Evolutionary conservation across 371 early-diverging fungal species (phyloP), one percentile per base, ranked within the genome.

Genomic region (Mycotypha africana): DNA sequence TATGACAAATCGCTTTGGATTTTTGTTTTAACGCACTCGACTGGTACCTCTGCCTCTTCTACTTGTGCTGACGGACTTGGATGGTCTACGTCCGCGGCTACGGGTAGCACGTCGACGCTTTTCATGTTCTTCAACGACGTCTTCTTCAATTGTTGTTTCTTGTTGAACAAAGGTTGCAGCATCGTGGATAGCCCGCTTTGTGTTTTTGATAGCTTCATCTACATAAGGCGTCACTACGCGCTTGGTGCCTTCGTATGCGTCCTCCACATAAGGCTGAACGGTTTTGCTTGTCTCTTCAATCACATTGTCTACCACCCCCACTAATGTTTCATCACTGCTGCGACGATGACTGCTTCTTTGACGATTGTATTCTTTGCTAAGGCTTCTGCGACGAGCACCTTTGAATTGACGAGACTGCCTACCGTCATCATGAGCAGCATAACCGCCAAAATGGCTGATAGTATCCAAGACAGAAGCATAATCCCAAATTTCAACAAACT

Each of bases 401-500:
- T 34, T 10, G 3, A 17, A 15, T 11, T 15, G 5, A 14, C 9
- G 15, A 9, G 14, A 15, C 15, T 33, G 11, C 49, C 45, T 53
- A 60, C 21, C 55, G 0, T 49, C 45, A 2, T 43, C 25, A 6
- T 49, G 37, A 8, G 22, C 26, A 12, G 21, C 28, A 22, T 19
- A 50, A 14, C 43, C 33, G 16, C 28, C 31, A 37, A 47, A 51
- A 56, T 34, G 51, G 21, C 47, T 64, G 51, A 46, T 70, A 56
- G 33, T 64, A 54, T 38, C 69, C 60, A 22, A 72, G 24, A 53
- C 21, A 17, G 85, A 71, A 8, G 74, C 65, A 50, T 82, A 89
- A 17, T 65, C 76, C 41, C 85, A 84, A 4, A 92, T 60, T 16
- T 74, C 67, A 38, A 65, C 63, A 24, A 93, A 39, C 52, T 94